Base-by-base conservation (phyloP, 2,329 filamentous ascomycete species). In the Penicillium sp. region DNA sequence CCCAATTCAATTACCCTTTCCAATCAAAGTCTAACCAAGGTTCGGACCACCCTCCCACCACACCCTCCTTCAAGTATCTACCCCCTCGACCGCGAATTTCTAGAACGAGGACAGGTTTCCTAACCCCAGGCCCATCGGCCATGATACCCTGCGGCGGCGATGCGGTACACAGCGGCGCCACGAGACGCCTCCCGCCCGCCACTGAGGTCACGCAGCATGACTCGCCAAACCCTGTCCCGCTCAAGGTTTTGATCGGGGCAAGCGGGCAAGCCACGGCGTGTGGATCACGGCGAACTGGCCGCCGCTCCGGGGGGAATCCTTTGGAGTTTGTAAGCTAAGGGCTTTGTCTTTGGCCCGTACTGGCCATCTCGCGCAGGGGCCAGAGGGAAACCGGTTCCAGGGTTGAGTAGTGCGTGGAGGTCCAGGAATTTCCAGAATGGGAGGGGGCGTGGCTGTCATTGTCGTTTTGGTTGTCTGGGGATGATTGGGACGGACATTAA, bases 171-270 rank as follows among this genome's bases (percentile, higher is more conserved):
- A 43, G 42, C 43, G 48, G 38, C 50, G 60, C 60, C 60, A 56
- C 48, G 50, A 59, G 63, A 58, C 60, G 51, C 61, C 61, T 67
- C 60, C 63, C 62, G 62, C 43, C 38, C 53, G 65, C 63, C 62
- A 53, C 63, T 62, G 60, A 64, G 52, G 58, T 67, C 65, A 67
- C 56, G n/a, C n/a, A 31, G 39, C 53, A 52, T 49, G 45, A 41
- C 35, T 60, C 28, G 37, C 37, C 14, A 35, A 43, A 51, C 17
- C 34, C 37, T 25, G 39, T 35, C 38, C 39, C 15, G 52, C 57
- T 31, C 54, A 51, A 42, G 50, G 17, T 31, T 35, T 57, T 57
- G 51, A 37, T 45, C 25, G 25, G 43, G 43, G 43, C 15, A 37
- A 38, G 48, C 14, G 43, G 50, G 22, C 37, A 50, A 47, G 59